Conservation (phyloP, 768 basidiomycete genomes). For the Tulasnella sp. region DNA sequence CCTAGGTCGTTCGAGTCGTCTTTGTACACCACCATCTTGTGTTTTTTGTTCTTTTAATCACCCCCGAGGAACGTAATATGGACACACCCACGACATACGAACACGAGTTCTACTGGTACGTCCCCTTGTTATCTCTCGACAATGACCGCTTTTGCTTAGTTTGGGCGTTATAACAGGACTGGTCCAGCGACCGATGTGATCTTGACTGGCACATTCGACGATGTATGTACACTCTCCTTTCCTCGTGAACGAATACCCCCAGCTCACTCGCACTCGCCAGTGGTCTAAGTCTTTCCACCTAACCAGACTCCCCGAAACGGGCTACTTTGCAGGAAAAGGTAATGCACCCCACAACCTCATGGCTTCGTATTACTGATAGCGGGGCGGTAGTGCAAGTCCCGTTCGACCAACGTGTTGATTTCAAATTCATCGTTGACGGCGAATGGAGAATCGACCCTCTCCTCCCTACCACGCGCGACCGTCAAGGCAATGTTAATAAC, state of each 20-base stretch:
- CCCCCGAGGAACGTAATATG: no score
- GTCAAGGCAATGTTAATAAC: slow-evolving; percentile 12
- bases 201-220: slow-evolving; percentile 16
- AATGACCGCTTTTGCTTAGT: neutral
- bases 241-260: neutral
- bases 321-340: slow-evolving; percentile 17
- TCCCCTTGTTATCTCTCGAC: neutral
- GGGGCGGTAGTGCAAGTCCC: slow-evolving; percentile 10
- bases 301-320: slow-evolving; percentile 4
- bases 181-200: slow-evolving; percentile 6
- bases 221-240: slow-evolving; percentile 10
- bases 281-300: slow-evolving; percentile 14
- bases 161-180: slow-evolving; percentile 5
- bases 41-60: no score
- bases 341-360: neutral
- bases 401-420: slow-evolving; percentile 10
- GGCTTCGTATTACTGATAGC: neutral
- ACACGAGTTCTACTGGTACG: slow-evolving; percentile 12
- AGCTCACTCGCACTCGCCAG: no score
- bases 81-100: slow-evolving; percentile 5
- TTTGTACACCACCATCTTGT: no score
- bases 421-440: slow-evolving; percentile 18
- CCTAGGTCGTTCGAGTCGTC: no score
- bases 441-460: slow-evolving; percentile 9
- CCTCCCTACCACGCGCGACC: slow-evolving; percentile 12